Conservation (phyloP, 2,329 filamentous ascomycete species). For the Penicillium hesseltinei region DNA sequence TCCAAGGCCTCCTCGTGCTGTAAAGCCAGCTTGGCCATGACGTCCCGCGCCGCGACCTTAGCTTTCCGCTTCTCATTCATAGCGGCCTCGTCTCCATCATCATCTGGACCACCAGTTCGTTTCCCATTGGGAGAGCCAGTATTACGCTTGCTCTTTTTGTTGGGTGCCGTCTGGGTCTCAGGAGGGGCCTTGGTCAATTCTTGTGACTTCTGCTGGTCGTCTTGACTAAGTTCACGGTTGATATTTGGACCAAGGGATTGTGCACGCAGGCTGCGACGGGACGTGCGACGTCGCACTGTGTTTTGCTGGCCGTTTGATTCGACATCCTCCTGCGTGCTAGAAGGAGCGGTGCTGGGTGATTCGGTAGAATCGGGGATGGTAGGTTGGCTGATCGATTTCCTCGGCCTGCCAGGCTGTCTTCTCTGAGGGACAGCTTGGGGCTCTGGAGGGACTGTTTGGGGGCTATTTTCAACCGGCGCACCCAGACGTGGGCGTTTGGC, state of each 20-base stretch:
- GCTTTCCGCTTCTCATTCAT: constrained; percentile 32
- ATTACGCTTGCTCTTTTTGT: constrained; percentile 7
- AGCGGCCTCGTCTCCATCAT: constrained; percentile 9
- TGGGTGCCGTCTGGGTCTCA: neutral
- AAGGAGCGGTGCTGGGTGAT: constrained; percentile 14
- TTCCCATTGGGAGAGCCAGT: neutral
- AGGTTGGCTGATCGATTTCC: constrained; percentile 27
- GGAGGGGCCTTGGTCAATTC: too few relatives aligned
- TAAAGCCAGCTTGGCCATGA: constrained; percentile 37
- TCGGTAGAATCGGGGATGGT: constrained; percentile 12
- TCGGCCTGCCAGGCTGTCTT: constrained; percentile 26
- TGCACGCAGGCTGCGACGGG: constrained; percentile 17
- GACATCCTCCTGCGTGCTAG: constrained; percentile 5
- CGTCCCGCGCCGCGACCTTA: constrained; percentile 36
- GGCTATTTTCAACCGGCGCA: constrained; percentile 5
- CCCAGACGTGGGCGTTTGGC: constrained; percentile 34
- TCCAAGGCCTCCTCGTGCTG: constrained; percentile 43
- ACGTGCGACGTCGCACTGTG: constrained; percentile 6
- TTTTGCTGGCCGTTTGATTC: constrained; percentile 1
- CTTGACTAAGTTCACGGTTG: neutral
- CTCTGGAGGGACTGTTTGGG: constrained; percentile 3
- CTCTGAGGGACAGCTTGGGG: constrained; percentile 11
- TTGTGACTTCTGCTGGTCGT: neutral
- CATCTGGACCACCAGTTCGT: neutral
- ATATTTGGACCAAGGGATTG: constrained; percentile 7